phyloP scores from a whole-genome alignment of 2,329 filamentous ascomycete genomes.

The Epichloe hybrida region DNA sequence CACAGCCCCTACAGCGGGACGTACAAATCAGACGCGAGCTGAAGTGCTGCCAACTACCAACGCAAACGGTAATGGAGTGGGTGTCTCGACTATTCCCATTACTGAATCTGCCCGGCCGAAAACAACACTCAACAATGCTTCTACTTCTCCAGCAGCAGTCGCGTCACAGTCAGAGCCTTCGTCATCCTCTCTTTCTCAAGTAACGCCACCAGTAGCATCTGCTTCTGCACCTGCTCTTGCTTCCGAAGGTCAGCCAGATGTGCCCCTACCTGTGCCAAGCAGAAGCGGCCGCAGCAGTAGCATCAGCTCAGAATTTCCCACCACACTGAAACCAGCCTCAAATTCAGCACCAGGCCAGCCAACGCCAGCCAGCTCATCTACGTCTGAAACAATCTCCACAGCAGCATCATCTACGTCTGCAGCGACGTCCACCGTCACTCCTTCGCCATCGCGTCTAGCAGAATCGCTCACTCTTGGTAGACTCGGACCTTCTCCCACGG shows the following conservation, averaged over 20 bases:
- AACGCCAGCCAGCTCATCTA: not conserved
- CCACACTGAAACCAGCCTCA: too few relatives aligned
- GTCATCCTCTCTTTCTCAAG: not conserved
- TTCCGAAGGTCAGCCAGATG: not conserved
- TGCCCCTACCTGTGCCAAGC: not conserved
- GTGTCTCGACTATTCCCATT: conserved; percentile 19
- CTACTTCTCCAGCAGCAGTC: not conserved
- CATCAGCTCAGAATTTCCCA: too few relatives aligned
- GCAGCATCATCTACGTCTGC: conserved; percentile 6
- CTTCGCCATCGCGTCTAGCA: not conserved
- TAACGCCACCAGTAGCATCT: not conserved
- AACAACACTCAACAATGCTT: conserved; percentile 11
- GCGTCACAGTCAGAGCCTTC: not conserved
- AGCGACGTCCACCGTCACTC: not conserved
- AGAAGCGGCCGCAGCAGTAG: not conserved
- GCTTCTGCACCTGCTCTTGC: not conserved
- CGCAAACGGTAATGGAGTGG: conserved; percentile 13
- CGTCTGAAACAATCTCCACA: not conserved
- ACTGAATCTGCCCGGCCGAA: conserved; percentile 13
- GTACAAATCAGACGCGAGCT: not conserved
- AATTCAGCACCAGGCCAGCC: not conserved
- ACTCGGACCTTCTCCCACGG: not conserved
- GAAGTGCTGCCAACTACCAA: conserved; percentile 5
- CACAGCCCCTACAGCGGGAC: not conserved
- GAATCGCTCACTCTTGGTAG: not conserved